Evolutionary conservation across 768 basidiomycete genomes (phyloP).

Genomic region (Boletus subparvulus): DNA sequence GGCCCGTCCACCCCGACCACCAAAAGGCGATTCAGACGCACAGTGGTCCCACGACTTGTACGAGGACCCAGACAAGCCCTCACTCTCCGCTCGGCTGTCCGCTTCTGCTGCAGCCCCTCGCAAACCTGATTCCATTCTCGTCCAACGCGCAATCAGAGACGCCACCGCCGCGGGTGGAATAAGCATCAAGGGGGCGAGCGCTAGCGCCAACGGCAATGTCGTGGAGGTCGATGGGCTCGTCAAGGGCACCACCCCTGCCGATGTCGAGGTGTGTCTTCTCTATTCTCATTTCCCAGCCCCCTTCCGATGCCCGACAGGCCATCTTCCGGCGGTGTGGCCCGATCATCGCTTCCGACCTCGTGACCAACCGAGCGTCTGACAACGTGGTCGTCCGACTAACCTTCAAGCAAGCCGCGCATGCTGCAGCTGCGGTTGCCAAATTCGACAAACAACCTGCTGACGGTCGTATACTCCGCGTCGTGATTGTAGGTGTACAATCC

Average conservation of each 20-base stretch:
- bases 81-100: constrained; percentile 57
- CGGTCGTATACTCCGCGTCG: constrained; percentile 68
- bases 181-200: constrained; percentile 69
- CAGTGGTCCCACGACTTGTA: constrained; percentile 74
- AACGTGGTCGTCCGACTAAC: constrained; percentile 67
- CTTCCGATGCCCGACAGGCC: constrained; percentile 37
- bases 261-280: constrained; percentile 50
- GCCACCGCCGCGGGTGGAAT: constrained; percentile 47
- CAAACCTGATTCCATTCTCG: constrained; percentile 54
- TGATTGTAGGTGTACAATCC: constrained; percentile 56
- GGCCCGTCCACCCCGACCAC: constrained; percentile 48
- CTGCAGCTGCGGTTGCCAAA: constrained; percentile 64
- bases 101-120: constrained; percentile 42
- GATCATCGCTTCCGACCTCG: constrained; percentile 45
- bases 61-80: constrained; percentile 53
- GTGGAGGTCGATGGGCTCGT: constrained; percentile 76
- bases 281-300: not conserved
- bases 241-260: constrained; percentile 74
- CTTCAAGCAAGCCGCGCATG: constrained; percentile 63
- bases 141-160: constrained; percentile 64
- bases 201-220: constrained; percentile 53
- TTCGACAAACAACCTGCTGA: constrained; percentile 84
- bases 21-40: constrained; percentile 65
- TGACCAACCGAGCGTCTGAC: constrained; percentile 15
- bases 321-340: constrained; percentile 82